Percentiles rank a stretch among this genome's conserved stretches.
Conservation (phyloP, 2,329 filamentous ascomycete genomes). For the Aspergillus puulaauensis region DNA sequence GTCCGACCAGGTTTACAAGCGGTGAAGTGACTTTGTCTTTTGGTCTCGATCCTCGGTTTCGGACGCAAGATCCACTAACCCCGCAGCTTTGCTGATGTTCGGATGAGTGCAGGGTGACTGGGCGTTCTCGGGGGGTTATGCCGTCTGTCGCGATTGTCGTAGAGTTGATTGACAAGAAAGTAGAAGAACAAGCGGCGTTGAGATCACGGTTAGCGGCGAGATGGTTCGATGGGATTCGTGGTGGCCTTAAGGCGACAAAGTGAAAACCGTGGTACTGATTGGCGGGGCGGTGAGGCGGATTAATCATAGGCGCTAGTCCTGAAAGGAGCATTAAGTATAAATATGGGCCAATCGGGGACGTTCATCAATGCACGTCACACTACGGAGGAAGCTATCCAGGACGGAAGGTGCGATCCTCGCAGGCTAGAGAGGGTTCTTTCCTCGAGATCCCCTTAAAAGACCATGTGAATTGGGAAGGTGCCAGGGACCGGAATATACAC, state of each 20-base stretch:
- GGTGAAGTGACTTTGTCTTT: conserved; percentile 16
- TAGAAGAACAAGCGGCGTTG: background rate
- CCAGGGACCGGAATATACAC: no score
- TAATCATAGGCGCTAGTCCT: background rate
- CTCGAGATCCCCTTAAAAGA: no score
- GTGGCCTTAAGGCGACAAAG: conserved; percentile 5
- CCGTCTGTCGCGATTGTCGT: background rate
- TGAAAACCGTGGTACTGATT: conserved; percentile 1
- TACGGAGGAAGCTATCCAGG: background rate
- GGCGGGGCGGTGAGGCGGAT: background rate
- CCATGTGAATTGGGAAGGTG: no score
- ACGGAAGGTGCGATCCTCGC: background rate
- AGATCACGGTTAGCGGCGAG: conserved; percentile 11
- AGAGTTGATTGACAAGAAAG: background rate
- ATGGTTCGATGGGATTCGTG: background rate
- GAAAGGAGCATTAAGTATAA: background rate
- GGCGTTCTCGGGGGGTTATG: background rate
- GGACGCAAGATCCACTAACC: background rate
- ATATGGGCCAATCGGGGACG: background rate
- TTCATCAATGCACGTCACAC: background rate
- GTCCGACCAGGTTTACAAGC: conserved; percentile 18
- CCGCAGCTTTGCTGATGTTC: background rate
- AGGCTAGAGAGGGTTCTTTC: no score
- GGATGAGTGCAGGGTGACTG: background rate
- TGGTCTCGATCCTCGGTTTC: conserved; percentile 4